phyloP scores from a whole-genome alignment of 2,329 filamentous ascomycete genomes.

The Chrysosphaeria jannelii region DNA sequence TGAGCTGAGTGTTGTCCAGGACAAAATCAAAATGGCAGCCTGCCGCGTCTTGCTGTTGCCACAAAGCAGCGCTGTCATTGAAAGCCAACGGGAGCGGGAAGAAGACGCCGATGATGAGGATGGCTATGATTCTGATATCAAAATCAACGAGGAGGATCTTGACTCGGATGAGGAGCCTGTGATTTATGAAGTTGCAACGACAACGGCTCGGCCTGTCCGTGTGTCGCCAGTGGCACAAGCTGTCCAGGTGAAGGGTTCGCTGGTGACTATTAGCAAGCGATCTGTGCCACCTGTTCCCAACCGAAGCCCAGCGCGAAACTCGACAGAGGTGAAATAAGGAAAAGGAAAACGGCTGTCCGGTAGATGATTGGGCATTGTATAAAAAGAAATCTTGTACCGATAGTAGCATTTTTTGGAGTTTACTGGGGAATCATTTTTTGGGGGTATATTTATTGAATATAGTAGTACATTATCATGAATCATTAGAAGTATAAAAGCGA shows the following conservation, averaged over 20 bases:
- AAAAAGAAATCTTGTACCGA: too few relatives aligned
- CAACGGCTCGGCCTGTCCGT: slow-evolving; percentile 23
- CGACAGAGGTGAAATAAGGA: too few relatives aligned
- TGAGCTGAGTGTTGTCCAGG: too few relatives aligned
- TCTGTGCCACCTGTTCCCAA: slow-evolving; percentile 47
- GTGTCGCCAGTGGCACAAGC: slow-evolving; percentile 33
- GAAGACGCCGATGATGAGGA: slow-evolving; percentile 13
- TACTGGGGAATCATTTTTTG: too few relatives aligned
- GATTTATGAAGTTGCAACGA: slow-evolving; percentile 33
- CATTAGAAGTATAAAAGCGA: too few relatives aligned
- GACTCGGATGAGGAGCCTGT: slow-evolving; percentile 31
- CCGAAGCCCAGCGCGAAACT: slow-evolving; percentile 38
- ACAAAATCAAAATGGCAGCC: too few relatives aligned
- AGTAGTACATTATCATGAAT: too few relatives aligned
- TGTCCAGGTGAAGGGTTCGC: slow-evolving; percentile 40
- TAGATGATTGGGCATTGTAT: too few relatives aligned
- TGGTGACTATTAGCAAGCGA: slow-evolving; percentile 66
- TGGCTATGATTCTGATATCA: slow-evolving; percentile 14
- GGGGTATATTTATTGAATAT: too few relatives aligned
- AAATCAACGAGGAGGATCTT: slow-evolving; percentile 7
- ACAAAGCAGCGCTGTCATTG: slow-evolving; percentile 1
- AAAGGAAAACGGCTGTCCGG: too few relatives aligned
- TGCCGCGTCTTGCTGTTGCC: too few relatives aligned
- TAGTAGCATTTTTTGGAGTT: too few relatives aligned
- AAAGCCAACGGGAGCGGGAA: slow-evolving; percentile 6